Conservation (phyloP, 2,329 filamentous ascomycete genomes). For the Calonectria montana region DNA sequence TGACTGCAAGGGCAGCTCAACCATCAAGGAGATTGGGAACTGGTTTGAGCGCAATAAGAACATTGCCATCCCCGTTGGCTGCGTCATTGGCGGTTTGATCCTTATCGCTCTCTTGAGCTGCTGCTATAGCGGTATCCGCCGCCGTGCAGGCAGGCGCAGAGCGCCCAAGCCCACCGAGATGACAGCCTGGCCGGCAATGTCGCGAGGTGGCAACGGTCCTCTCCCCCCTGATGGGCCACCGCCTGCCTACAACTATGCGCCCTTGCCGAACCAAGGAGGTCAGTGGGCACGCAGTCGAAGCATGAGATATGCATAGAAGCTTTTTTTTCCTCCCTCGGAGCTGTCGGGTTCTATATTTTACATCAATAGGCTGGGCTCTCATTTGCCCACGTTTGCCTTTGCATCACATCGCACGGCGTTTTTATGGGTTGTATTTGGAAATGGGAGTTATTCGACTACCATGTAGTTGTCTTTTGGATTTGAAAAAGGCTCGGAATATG, state of each 20-base stretch:
- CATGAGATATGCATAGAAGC: conserved; percentile 46
- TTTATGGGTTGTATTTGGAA: background rate
- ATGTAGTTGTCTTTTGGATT: background rate
- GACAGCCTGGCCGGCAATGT: conserved; percentile 40
- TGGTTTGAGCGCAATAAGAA: conserved; percentile 84
- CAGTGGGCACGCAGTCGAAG: conserved; percentile 38
- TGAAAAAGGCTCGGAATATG: background rate
- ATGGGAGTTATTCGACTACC: background rate
- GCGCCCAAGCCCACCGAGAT: conserved; percentile 41
- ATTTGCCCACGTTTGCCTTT: background rate
- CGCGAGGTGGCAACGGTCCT: conserved; percentile 29
- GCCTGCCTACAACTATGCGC: conserved; percentile 35
- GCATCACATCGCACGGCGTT: conserved; percentile 40
- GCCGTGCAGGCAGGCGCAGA: conserved; percentile 37
- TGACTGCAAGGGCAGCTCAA: conserved; percentile 76
- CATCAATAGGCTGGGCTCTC: background rate
- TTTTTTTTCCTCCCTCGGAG: background rate
- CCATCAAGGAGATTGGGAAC: conserved; percentile 75
- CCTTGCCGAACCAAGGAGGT: conserved; percentile 24
- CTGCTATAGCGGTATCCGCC: conserved; percentile 61
- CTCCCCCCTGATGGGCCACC: conserved; percentile 31
- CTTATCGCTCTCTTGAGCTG: conserved; percentile 77
- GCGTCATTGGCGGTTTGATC: conserved; percentile 78
- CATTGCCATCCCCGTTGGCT: conserved; percentile 84
- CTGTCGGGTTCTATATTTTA: background rate